Base-by-base conservation (phyloP, 805 yeast genomes). In the Cyberlindnera euphorbiiphila region DNA sequence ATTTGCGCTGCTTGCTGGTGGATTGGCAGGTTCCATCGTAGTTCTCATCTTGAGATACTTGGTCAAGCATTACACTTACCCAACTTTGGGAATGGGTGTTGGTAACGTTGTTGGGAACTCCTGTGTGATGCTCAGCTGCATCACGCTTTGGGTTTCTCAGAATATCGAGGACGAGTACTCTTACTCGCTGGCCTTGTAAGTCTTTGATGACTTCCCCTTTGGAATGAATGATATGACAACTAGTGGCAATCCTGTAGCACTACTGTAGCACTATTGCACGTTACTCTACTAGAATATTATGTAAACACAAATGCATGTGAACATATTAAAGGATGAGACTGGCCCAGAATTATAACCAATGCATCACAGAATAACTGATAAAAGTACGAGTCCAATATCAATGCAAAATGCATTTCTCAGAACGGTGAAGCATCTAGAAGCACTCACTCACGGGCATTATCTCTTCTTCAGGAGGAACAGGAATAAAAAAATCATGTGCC, bases 121-220 rank as follows among this genome's bases (percentile, higher is more conserved):
- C 7, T 69, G 82, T 44, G 76, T 91, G 24, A 84, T 91, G 87
- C 64, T 86, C 51, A 87, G 97, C 66, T 89, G 97, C 61, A 77
- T 86, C 32, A 70, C 81, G 8, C 66, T 93, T 52, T 93, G 98
- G 98, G 67, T 91, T 37, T 87, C 96, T 16, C 98, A 91, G 59
- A 93, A 88, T 59, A 81, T 88, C 42, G 97, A 93, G 60, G 98
- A 93, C 56, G 98, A 91, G 61, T 91, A 89, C 63, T 84, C 94
- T 46, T 91, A 93, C 59, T 83, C 95, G 31, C 74, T 89, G 58
- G 88, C 95, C n/a, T n/a, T n/a, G n/a, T n/a, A n/a, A n/a, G n/a
- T 21, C 66, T 86, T 50, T 85, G 65, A 58, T 13, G 22, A n/a
- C n/a, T n/a, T n/a, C n/a, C n/a, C n/a, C n/a, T n/a, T 9, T 28